These are phyloP conservation scores for Quercus tomentella DNA, from an alignment of 331 rosid genomes.

Conservation along the genomic window DNA sequence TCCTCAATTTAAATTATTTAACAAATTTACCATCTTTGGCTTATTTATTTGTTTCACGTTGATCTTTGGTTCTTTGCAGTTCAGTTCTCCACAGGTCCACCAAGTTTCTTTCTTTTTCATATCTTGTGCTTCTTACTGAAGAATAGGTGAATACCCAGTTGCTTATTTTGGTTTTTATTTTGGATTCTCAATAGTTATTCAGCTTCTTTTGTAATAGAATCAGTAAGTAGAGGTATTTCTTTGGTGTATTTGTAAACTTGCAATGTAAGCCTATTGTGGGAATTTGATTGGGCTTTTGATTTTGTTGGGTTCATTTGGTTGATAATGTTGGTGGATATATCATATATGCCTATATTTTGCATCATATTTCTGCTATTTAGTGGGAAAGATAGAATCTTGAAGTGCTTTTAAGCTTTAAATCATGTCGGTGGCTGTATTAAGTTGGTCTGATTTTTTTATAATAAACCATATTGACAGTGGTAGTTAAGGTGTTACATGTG, in stretches of 20 bases:
- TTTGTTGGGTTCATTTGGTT: too few species aligned
- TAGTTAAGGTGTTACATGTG: too few species aligned
- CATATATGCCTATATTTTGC: neutral
- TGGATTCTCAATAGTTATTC: neutral
- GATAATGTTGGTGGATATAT: neutral
- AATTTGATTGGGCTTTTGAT: too few species aligned
- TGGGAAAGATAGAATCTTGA: neutral
- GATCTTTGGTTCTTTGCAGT: too few species aligned
- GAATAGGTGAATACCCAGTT: neutral
- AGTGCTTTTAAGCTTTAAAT: neutral
- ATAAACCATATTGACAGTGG: too few species aligned
- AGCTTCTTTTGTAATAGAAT: neutral
- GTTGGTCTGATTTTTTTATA: too few species aligned
- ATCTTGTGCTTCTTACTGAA: neutral
- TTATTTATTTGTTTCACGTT: too few species aligned
- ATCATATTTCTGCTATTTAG: neutral
- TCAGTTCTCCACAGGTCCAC: neutral
- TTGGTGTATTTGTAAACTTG: neutral
- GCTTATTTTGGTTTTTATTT: neutral
- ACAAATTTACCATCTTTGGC: too few species aligned
- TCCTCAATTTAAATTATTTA: too few species aligned
- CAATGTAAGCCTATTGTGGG: too few species aligned
- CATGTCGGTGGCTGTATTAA: too few species aligned
- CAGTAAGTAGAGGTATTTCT: neutral
- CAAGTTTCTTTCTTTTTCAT: neutral